Percentiles rank a stretch among this genome's conserved stretches.
Conservation (phyloP, 2,329 filamentous ascomycete species). For the Beauveria asiatica region DNA sequence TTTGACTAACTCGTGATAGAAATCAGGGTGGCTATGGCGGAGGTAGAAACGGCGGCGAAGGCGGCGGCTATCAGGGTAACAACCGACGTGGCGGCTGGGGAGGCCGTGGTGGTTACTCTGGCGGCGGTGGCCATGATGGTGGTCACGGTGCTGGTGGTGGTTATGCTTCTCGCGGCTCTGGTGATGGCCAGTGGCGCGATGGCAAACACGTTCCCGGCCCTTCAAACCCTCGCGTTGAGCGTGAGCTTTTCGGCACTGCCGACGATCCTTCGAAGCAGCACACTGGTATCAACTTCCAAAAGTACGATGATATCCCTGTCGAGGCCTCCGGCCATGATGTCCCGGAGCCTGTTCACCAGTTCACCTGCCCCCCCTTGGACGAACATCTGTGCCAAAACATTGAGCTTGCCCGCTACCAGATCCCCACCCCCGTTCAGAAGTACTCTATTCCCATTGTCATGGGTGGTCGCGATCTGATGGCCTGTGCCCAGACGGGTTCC, state of each 20-base stretch:
- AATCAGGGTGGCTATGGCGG: slow-evolving; percentile 21
- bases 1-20: slow-evolving; percentile 16
- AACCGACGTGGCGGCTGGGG: slow-evolving; percentile 26
- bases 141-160: slow-evolving; percentile 40
- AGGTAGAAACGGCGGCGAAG: slow-evolving; percentile 27
- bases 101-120: slow-evolving; percentile 28
- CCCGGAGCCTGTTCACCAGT: slow-evolving; percentile 80
- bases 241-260: slow-evolving; percentile 83
- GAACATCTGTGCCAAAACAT: slow-evolving; percentile 92
- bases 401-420: slow-evolving; percentile 85
- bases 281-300: slow-evolving; percentile 99
- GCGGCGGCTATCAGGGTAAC: slow-evolving; percentile 20
- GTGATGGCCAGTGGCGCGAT: slow-evolving; percentile 92
- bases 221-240: slow-evolving; percentile 80
- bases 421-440: slow-evolving; percentile 95
- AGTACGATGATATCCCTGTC: slow-evolving; percentile 98
- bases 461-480: slow-evolving; percentile 96
- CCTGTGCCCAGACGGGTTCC: slow-evolving; percentile 98
- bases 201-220: slow-evolving; percentile 93
- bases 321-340: slow-evolving; percentile 92
- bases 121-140: slow-evolving; percentile 27
- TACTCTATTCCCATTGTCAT: slow-evolving; percentile 99
- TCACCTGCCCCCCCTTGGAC: slow-evolving; percentile 92
- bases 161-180: slow-evolving; percentile 65
- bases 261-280: slow-evolving; percentile 94